Percentiles rank a stretch among this genome's conserved stretches.
Conservation (phyloP, 768 basidiomycete genomes). For the Tremella yokohamensis region DNA sequence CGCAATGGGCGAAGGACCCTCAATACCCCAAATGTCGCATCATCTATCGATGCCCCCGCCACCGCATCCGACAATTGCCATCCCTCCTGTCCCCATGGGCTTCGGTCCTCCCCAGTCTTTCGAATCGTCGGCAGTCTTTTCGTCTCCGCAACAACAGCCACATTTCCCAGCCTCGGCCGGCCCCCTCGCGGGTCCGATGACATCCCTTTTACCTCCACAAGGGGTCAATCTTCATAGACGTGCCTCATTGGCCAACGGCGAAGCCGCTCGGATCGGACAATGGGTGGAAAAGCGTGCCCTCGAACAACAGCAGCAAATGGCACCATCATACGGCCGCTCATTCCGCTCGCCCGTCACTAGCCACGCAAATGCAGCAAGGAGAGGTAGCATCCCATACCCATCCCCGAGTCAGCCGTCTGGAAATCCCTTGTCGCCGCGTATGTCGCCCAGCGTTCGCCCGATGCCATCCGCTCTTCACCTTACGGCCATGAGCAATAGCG, state of each 20-base stretch:
- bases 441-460: conserved; percentile 28
- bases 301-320: conserved; percentile 13
- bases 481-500: conserved; percentile 35
- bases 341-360: conserved; percentile 9
- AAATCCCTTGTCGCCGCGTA: conserved; percentile 15
- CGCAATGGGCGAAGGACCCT: too few relatives aligned
- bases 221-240: conserved; percentile 29
- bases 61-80: neutral
- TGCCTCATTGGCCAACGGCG: conserved; percentile 39
- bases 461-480: conserved; percentile 40
- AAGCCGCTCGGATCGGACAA: conserved; percentile 33
- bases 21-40: too few relatives aligned
- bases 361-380: conserved; percentile 26
- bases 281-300: conserved; percentile 29
- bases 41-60: neutral
- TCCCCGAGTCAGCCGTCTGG: conserved; percentile 22
- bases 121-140: neutral
- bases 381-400: conserved; percentile 48
- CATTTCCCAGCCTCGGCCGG: conserved; percentile 1
- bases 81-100: too few relatives aligned
- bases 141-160: neutral
- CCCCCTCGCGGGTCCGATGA: neutral
- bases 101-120: neutral
- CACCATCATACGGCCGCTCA: neutral
- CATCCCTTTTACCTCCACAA: conserved; percentile 15